Conservation (phyloP, 768 basidiomycete species). For the Pilatotrama ljubarskyi region DNA sequence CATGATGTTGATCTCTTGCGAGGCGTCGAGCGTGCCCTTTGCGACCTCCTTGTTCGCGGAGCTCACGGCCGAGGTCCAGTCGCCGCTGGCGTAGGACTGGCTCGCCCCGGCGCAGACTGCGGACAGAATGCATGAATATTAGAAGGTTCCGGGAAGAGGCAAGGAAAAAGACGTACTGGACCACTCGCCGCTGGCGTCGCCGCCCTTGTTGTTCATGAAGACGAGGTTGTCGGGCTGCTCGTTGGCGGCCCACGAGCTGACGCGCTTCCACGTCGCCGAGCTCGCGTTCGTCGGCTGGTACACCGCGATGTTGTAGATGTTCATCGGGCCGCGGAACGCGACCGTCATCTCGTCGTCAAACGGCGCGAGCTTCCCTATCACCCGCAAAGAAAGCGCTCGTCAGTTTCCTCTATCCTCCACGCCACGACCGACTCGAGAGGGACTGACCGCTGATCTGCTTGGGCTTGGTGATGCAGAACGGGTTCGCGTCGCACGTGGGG, state of each 20-base stretch:
- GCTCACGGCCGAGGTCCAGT: slow-evolving; percentile 25
- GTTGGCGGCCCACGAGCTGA: slow-evolving; percentile 27
- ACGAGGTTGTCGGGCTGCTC: slow-evolving; percentile 27
- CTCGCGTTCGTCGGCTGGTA: slow-evolving; percentile 30
- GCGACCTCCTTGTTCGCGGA: slow-evolving; percentile 26
- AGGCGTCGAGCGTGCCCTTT: slow-evolving; percentile 14
- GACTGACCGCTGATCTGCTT: slow-evolving; percentile 23
- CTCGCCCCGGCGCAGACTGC: slow-evolving; percentile 31
- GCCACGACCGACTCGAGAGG: background rate
- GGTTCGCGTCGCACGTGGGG: slow-evolving; percentile 28
- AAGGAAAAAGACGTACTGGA: slow-evolving; percentile 23
- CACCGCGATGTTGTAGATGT: slow-evolving; percentile 30
- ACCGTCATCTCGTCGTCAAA: slow-evolving; percentile 33
- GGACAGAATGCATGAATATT: background rate
- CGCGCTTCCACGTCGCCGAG: slow-evolving; percentile 27
- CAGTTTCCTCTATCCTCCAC: background rate
- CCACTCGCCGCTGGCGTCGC: slow-evolving; percentile 28
- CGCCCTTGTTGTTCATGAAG: slow-evolving; percentile 35
- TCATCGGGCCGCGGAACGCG: slow-evolving; percentile 30
- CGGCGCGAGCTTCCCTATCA: slow-evolving; percentile 30
- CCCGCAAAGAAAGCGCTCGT: background rate
- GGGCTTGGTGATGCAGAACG: slow-evolving; percentile 24
- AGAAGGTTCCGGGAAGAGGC: background rate
- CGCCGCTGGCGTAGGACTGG: slow-evolving; percentile 32
- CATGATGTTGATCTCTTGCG: slow-evolving; percentile 29